Conservation (phyloP, 768 basidiomycete species). For the Kwoniella shandongensis region DNA sequence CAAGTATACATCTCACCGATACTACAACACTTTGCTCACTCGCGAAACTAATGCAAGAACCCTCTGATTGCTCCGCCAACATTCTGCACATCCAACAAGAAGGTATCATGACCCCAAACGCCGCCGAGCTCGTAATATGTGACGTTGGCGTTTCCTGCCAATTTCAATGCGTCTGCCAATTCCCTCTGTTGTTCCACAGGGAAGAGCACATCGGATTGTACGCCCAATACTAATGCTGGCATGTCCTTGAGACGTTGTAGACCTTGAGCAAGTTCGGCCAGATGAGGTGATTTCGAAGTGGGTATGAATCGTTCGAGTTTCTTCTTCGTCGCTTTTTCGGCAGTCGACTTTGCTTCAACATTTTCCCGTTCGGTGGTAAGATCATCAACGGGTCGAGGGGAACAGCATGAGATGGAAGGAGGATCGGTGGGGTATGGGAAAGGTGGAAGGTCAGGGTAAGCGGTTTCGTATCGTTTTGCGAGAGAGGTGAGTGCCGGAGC, state of each 20-base stretch:
- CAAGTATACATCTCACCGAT: too few relatives aligned
- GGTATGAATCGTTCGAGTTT: conserved; percentile 53
- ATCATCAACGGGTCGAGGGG: conserved; percentile 43
- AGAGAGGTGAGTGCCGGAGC: conserved; percentile 69
- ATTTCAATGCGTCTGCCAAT: conserved; percentile 82
- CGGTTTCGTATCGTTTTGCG: conserved; percentile 51
- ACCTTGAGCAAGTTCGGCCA: conserved; percentile 74
- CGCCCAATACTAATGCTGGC: conserved; percentile 83
- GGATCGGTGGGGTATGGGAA: conserved; percentile 50
- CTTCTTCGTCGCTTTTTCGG: conserved; percentile 28
- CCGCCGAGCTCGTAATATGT: conserved; percentile 97
- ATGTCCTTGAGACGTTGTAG: conserved; percentile 71
- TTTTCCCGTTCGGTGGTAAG: conserved; percentile 35
- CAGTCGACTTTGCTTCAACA: conserved; percentile 2
- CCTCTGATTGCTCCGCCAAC: conserved; percentile 90
- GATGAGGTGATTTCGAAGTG: conserved; percentile 62
- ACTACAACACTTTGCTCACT: background rate
- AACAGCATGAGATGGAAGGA: conserved; percentile 28
- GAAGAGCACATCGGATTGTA: conserved; percentile 95
- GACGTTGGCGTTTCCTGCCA: conserved; percentile 83
- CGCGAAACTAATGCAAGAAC: conserved; percentile 61
- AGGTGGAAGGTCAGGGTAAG: conserved; percentile 40
- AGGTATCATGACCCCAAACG: conserved; percentile 99
- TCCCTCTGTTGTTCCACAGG: conserved; percentile 97
- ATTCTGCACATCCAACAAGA: conserved; percentile 87